These are phyloP conservation scores for Celoporthe dispersa DNA, from an alignment of 2,329 filamentous ascomycete genomes.

Conservation along the genomic window DNA sequence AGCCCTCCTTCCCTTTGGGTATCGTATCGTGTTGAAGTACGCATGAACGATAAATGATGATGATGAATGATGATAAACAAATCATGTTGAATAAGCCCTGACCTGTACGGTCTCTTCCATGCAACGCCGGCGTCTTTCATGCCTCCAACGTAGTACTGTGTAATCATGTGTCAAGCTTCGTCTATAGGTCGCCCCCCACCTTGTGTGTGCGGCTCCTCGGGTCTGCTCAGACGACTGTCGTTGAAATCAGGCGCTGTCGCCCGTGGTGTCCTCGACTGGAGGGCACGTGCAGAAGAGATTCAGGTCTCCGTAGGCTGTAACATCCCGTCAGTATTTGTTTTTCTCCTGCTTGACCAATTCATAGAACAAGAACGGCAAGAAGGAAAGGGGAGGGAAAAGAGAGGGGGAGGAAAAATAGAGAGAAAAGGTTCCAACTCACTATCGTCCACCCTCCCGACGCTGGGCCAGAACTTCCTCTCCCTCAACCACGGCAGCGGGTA, in stretches of 20 bases:
- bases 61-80: not conserved
- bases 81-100: constrained; percentile 7
- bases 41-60: not conserved
- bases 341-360: not conserved
- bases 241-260: constrained; percentile 25
- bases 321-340: constrained; percentile 27
- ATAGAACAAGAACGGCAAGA: not conserved
- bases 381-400: not conserved
- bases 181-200: not conserved
- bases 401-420: not conserved
- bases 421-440: constrained; percentile 57
- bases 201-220: not conserved
- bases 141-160: not conserved
- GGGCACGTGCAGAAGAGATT: constrained; percentile 96
- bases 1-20: constrained; percentile 14
- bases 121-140: not conserved
- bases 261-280: constrained; percentile 71
- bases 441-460: constrained; percentile 84
- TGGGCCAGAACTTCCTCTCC: constrained; percentile 99
- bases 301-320: constrained; percentile 79
- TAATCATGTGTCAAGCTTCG: not conserved
- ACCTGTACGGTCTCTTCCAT: not conserved
- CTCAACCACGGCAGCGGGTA: constrained; percentile 82
- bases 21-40: constrained; percentile 19
- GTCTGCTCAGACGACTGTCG: not conserved